Percentiles rank a stretch among this genome's conserved stretches.
Conservation (phyloP, 2,329 filamentous ascomycete genomes). For the Diaporthe velutina region DNA sequence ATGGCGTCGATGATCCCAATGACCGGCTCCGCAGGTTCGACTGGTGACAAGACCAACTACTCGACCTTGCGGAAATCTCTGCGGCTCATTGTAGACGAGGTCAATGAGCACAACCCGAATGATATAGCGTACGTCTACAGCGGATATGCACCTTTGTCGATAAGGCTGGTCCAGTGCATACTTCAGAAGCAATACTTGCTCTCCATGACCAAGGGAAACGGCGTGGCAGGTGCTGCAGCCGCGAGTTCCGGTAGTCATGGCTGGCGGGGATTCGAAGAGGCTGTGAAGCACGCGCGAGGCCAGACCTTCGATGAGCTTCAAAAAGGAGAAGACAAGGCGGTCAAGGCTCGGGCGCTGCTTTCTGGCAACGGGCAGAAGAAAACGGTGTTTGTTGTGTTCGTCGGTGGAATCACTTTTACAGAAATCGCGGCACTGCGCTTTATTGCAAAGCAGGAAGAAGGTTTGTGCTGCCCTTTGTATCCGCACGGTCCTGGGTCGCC, state of each 20-base stretch:
- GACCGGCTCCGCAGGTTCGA: slow-evolving; percentile 66
- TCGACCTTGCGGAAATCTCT: slow-evolving; percentile 87
- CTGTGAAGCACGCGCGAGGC: slow-evolving; percentile 87
- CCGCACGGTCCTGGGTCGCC: not conserved
- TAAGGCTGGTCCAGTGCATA: slow-evolving; percentile 92
- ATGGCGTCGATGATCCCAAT: slow-evolving; percentile 87
- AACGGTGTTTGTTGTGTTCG: slow-evolving; percentile 94
- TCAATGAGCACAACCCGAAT: slow-evolving; percentile 93
- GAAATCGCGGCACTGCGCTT: slow-evolving; percentile 96
- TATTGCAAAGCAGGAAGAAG: slow-evolving; percentile 85
- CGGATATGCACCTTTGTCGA: slow-evolving; percentile 92
- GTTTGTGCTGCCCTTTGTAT: slow-evolving; percentile 53
- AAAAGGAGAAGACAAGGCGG: slow-evolving; percentile 91
- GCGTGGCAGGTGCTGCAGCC: slow-evolving; percentile 58
- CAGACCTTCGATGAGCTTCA: slow-evolving; percentile 93
- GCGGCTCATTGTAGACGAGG: slow-evolving; percentile 92
- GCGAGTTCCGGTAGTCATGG: slow-evolving; percentile 77
- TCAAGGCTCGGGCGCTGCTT: slow-evolving; percentile 86
- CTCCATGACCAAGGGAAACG: slow-evolving; percentile 75
- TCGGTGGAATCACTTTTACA: slow-evolving; percentile 96
- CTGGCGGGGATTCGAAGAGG: slow-evolving; percentile 94
- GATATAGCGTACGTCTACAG: slow-evolving; percentile 99
- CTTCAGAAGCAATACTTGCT: slow-evolving; percentile 90
- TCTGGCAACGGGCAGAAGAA: slow-evolving; percentile 82
- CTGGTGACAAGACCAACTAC: slow-evolving; percentile 88